Evolutionary conservation across 2,329 filamentous ascomycete genomes (phyloP), one percentile per base, ranked within the genome.

Genomic region (Allantophomopsis cytisporea): DNA sequence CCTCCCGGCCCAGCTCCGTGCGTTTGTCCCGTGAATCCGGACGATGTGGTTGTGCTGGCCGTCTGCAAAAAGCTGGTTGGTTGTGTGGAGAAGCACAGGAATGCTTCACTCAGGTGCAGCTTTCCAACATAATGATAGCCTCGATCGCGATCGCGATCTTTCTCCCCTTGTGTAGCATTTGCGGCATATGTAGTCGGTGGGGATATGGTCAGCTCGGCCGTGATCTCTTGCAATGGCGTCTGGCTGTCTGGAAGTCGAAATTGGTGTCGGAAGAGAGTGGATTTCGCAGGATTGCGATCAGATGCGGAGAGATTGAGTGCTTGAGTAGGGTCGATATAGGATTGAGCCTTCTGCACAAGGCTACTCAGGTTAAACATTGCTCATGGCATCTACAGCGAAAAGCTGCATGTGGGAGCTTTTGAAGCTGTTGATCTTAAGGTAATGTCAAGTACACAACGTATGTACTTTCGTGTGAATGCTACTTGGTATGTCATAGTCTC

Each of bases 31-130:
- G 86, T 93, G 62, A 93, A 96, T 42, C 77, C 76, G 36, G 81
- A 85, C 15, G 87, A 88, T 1, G 82, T 80, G 45, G 76, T 80
- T 15, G 82, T 76, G 58, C 79, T 94, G 13, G 89, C 82, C 1
- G 81, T 80, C 46, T 78, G 79, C 33, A 84, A 60, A 60, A 95
- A 95, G 63, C 86, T 93, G 8, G 86, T 83, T 13, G 85, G 80
- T 39, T 91, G 85, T 7, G 91, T 95, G 1, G 88, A 95, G 66
- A 98, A 98, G 69, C 88, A 96, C 51, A 98, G 77, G 62, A 83
- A 98, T 50, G 83, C 76, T 63, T 98, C 89, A 59, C 87, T 95
- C 46, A 98, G 67, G 58, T 98, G 89, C 39, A 98, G 73, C 60
- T 88, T 88, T 38, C 91, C 91, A 17, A 80, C 79, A 65, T 98